Base-by-base conservation (phyloP, 495 filamentous ascomycete species). In the Clavariopsis aquatica region DNA sequence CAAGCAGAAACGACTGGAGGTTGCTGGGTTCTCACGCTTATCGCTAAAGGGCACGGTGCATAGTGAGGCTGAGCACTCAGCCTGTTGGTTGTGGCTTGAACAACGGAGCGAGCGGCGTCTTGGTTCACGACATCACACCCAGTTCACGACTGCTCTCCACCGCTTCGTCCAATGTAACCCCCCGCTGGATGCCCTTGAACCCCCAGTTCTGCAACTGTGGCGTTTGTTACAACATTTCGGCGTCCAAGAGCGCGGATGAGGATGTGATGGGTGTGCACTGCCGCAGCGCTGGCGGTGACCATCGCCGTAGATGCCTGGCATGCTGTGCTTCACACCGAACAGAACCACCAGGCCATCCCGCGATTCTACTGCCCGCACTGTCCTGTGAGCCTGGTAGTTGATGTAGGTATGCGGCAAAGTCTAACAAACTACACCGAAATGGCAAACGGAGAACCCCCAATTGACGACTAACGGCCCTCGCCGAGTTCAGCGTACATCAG, bases 1-100 rank as follows among this genome's bases (percentile, higher is more conserved):
- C 10, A 27, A 36, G 20, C 38, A 13, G 7, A 51, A 66, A 56
- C 49, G 63, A 60, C 46, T 66, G 63, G 63, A 10, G 41, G 36
- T 59, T 59, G 55, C 47, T 53, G 49, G 34, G 52, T 34, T 53
- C 49, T 13, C 15, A 55, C 10, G 36, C 45, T 43, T 52, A 38
- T 43, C 38, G 38, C 38, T 43, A 43, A 43, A 36, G 13, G 31
- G 38, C 38, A 54, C 9, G 2, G 19, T 53, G 54, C 47, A 56
- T 49, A 15, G 52, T 27, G 60, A 65, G 62, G 62, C 62, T 52
- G 54, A 55, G 62, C 49, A 57, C 57, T 52, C 63, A 52, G 63
- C 63, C 43, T 43, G 31, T 23, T 29, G 19, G 20, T 17, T 52
- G 61, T 51, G 52, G 41, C 61, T 23, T n/a, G 29, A 53, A 31